phyloP scores from a whole-genome alignment of 1,284 basidiomycete species.

The Takashimella koratensis region DNA sequence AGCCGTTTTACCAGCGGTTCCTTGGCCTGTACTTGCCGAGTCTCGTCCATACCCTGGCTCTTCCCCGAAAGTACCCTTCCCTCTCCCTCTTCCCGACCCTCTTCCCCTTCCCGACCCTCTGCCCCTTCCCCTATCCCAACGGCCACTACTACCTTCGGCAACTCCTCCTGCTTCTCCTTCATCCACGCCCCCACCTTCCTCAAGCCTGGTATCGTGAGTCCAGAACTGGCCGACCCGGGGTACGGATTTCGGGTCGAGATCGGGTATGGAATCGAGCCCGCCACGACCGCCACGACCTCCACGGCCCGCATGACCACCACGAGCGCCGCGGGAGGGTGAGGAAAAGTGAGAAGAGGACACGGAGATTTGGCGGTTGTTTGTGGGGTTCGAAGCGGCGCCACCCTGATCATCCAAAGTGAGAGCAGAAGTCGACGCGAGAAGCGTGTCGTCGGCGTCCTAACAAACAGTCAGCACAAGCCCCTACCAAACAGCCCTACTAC shows the following conservation, averaged over 20 bases:
- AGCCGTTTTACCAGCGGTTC: slow-evolving; percentile 1
- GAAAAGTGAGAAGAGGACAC: slow-evolving; percentile 49
- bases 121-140: background rate
- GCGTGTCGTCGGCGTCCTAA: slow-evolving; percentile 5
- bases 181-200: slow-evolving; percentile 53
- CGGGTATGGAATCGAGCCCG: slow-evolving; percentile 2
- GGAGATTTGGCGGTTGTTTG: background rate
- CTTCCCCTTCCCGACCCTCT: slow-evolving; percentile 56
- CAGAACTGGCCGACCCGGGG: slow-evolving; percentile 84
- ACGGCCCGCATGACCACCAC: slow-evolving; percentile 66
- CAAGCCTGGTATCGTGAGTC: slow-evolving; percentile 77
- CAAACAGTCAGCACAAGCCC: background rate
- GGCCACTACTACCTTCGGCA: slow-evolving; percentile 53
- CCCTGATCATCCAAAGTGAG: slow-evolving; percentile 17
- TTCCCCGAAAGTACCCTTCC: slow-evolving; percentile 19
- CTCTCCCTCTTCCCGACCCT: slow-evolving; percentile 51
- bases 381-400: slow-evolving; percentile 1
- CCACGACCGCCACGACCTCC: slow-evolving; percentile 22
- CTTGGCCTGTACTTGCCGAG: slow-evolving; percentile 4
- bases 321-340: slow-evolving; percentile 47
- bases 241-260: slow-evolving; percentile 70
- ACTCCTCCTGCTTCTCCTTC: slow-evolving; percentile 70
- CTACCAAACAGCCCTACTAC: background rate
- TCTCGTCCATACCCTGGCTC: slow-evolving; percentile 2
- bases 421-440: slow-evolving; percentile 25